These are phyloP conservation scores for Schrenkiella parvula DNA, from an alignment of 345 rosid genomes.

Conservation along the genomic window DNA sequence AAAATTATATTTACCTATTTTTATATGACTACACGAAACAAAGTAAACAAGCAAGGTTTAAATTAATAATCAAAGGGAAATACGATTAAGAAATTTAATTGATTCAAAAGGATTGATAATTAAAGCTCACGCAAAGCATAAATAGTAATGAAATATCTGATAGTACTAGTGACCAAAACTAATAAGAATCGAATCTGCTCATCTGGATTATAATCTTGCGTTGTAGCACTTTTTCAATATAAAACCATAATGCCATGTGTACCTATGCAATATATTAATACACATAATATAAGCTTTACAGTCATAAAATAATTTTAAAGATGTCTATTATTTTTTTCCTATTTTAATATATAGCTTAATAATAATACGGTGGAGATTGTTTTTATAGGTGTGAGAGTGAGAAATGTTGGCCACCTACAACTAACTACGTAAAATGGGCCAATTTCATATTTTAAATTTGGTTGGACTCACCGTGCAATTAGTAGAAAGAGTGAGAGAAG, in stretches of 20 bases:
- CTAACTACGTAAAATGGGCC: conserved; percentile 3
- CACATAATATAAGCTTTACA: background rate
- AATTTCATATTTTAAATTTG: background rate
- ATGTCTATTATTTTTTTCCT: background rate
- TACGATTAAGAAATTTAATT: background rate
- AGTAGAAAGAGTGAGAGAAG: background rate
- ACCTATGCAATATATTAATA: background rate
- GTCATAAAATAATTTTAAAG: background rate
- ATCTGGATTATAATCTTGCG: conserved; percentile 23
- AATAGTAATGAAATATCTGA: conserved; percentile 22
- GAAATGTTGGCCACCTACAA: conserved; percentile 17
- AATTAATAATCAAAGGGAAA: background rate
- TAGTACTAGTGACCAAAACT: conserved; percentile 7
- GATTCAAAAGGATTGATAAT: background rate
- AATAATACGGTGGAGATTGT: background rate
- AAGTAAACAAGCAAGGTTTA: background rate
- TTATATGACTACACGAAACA: background rate
- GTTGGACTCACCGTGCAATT: background rate
- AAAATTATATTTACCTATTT: background rate
- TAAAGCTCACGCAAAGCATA: conserved; percentile 22
- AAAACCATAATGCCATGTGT: background rate
- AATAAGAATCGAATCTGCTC: conserved; percentile 22
- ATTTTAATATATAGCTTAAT: background rate
- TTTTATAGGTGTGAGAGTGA: background rate
- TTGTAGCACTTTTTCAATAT: background rate